Percentiles rank a stretch among this genome's conserved stretches.
Evolutionary conservation across 441 rosid genomes (phyloP).

Genomic region (Adansonia madagascariensis): DNA sequence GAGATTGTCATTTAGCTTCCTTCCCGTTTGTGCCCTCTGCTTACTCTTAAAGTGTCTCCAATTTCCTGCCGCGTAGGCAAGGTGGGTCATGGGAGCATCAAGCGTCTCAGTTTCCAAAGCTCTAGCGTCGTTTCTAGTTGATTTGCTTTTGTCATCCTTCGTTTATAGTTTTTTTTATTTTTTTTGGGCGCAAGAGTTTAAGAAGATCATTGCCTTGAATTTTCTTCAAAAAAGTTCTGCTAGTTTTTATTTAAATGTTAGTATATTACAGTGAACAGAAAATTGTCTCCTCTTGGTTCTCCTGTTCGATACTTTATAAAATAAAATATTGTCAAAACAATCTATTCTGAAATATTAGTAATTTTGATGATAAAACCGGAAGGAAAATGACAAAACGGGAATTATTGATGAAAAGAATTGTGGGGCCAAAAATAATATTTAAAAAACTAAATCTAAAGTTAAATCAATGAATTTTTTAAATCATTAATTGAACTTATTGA

Average conservation of each 20-base stretch:
- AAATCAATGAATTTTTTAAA: too few relatives aligned
- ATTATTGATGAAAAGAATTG: too few relatives aligned
- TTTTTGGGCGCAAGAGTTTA: too few relatives aligned
- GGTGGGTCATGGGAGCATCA: background rate
- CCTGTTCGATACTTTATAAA: background rate
- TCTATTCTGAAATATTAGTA: background rate
- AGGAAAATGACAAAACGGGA: too few relatives aligned
- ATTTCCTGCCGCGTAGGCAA: background rate
- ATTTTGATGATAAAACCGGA: background rate
- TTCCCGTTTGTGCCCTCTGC: background rate
- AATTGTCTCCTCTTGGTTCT: background rate
- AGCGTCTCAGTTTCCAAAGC: background rate
- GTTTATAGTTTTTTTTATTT: background rate
- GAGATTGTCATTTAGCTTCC: slow-evolving; percentile 62
- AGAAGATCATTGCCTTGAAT: too few relatives aligned
- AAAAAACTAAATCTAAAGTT: too few relatives aligned
- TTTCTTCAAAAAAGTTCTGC: too few relatives aligned
- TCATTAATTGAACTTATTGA: too few relatives aligned
- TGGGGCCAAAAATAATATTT: too few relatives aligned
- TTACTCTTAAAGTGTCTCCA: too few relatives aligned
- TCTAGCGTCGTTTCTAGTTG: background rate
- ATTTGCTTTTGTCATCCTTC: background rate
- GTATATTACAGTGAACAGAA: background rate
- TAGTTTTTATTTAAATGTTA: too few relatives aligned
- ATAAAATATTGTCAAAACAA: background rate